phyloP scores from a whole-genome alignment of 352 stramenopile genomes.

The Pythium grandisporangium region DNA sequence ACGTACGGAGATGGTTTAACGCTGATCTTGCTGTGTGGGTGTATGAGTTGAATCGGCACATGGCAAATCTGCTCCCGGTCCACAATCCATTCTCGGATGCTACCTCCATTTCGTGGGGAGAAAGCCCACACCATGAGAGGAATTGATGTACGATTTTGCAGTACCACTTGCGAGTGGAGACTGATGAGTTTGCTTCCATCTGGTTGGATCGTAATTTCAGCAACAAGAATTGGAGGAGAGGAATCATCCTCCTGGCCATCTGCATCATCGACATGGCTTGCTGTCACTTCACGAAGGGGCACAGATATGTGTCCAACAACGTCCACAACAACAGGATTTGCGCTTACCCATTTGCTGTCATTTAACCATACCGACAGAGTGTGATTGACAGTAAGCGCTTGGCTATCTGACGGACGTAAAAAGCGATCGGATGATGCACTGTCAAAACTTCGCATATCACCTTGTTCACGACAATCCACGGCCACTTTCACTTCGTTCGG shows the following conservation, averaged over 20 bases:
- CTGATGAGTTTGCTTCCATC: conserved; percentile 86
- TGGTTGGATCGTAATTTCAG: conserved; percentile 81
- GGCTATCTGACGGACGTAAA: conserved; percentile 53
- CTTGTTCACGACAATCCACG: conserved; percentile 79
- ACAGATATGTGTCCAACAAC: conserved; percentile 82
- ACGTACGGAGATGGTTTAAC: conserved; percentile 76
- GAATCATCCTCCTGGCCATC: conserved; percentile 40
- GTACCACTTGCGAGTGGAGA: conserved; percentile 77
- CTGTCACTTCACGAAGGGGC: conserved; percentile 44
- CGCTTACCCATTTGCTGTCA: conserved; percentile 82
- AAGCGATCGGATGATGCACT: conserved; percentile 72
- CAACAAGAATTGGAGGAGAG: conserved; percentile 64
- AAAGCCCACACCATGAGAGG: conserved; percentile 86
- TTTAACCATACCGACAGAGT: conserved; percentile 83
- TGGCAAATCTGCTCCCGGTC: conserved; percentile 77
- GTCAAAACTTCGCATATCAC: conserved; percentile 84
- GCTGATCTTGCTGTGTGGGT: conserved; percentile 84
- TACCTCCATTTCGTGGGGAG: conserved; percentile 66
- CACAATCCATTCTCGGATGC: conserved; percentile 67
- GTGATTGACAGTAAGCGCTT: conserved; percentile 77
- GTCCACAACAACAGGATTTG: conserved; percentile 80
- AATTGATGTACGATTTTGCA: conserved; percentile 82
- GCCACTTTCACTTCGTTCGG: conserved; percentile 56
- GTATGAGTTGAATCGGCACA: conserved; percentile 76
- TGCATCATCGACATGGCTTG: conserved; percentile 14